Percentiles rank a stretch among this genome's conserved stretches.
Conservation (phyloP, 2,329 filamentous ascomycete genomes). For the Cercospora zeina region DNA sequence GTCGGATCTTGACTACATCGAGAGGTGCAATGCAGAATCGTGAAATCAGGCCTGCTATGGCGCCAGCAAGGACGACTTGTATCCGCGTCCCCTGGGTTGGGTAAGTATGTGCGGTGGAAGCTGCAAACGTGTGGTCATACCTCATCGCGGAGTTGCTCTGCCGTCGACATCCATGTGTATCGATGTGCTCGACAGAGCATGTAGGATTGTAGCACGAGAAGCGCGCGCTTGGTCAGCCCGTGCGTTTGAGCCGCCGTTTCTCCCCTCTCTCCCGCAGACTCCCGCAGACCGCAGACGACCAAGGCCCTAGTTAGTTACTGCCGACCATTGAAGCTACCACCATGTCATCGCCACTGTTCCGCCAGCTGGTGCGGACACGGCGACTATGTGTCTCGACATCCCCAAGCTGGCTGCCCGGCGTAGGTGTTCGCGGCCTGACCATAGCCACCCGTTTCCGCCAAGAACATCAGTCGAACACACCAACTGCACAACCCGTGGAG, state of each 20-base stretch:
- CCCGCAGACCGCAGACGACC: neutral
- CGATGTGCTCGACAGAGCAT: constrained; percentile 9
- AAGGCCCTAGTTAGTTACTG: constrained; percentile 6
- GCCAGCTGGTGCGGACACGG: constrained; percentile 5
- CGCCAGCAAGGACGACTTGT: constrained; percentile 67
- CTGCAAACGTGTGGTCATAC: constrained; percentile 43
- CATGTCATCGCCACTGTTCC: constrained; percentile 11
- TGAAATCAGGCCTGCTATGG: constrained; percentile 79
- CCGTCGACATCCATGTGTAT: constrained; percentile 61
- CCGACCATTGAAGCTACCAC: neutral
- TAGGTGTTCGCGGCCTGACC: neutral
- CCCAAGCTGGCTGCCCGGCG: neutral
- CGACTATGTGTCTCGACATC: neutral
- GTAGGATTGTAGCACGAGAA: neutral
- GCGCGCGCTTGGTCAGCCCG: neutral
- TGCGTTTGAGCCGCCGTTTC: neutral
- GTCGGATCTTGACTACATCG: constrained; percentile 96
- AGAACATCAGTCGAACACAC: neutral
- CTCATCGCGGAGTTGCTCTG: constrained; percentile 69
- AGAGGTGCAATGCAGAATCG: constrained; percentile 93
- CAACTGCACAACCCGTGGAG: neutral
- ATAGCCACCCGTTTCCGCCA: neutral
- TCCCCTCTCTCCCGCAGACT: neutral
- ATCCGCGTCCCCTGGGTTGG: constrained; percentile 60
- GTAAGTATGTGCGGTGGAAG: constrained; percentile 19